Evolutionary conservation across 2,329 filamentous ascomycete species (phyloP), one percentile per base, ranked within the genome.

Genomic region (Samsoniella hepiali): DNA sequence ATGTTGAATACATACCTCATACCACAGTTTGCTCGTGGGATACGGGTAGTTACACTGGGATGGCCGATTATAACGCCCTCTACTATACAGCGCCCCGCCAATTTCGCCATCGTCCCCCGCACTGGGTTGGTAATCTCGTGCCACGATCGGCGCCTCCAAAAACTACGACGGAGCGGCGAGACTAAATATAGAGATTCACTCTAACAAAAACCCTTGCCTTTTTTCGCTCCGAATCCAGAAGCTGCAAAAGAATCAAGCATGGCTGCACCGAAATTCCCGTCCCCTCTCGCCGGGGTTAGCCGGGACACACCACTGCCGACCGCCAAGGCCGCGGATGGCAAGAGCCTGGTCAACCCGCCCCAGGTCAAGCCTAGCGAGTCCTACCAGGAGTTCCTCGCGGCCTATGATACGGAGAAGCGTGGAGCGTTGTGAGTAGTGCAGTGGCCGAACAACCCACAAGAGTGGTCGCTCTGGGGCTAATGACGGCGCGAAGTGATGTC

Each of bases 331-430:
- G 85, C 84, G 44, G 91, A 97, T 73, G 91, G 91, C 55, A 96
- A 96, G 77, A 92, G 89, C 57, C 84, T 85, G 68, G 79, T 84
- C 60, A 96, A 96, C 69, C 85, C 85, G 0, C 79, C 84, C 38
- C 79, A 84, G 0, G 83, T 82, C 1, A 75, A 81, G 4, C 78
- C 84, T 57, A 94, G 90, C 72, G 77, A 82, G 59, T 85, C 90
- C 15, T 96, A 96, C 71, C 81, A 85, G 17, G 75, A 78, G 42
- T 97, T 97, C 69, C 75, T 82, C 0, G 80, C 84, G 3, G 90
- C 91, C 0, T 78, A 96, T 38, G 80, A 86, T 51, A 90, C 89
- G 64, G 86, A 83, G 3, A 74, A 72, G 2, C 82, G 86, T 6
- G 91, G 90, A 44, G 93, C 88, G 11, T 97, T 97, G 84, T 87